Percentiles rank a stretch among this genome's conserved stretches.
Conservation (phyloP, 192 early-diverging fungal species). For the Coemansia sp. region DNA sequence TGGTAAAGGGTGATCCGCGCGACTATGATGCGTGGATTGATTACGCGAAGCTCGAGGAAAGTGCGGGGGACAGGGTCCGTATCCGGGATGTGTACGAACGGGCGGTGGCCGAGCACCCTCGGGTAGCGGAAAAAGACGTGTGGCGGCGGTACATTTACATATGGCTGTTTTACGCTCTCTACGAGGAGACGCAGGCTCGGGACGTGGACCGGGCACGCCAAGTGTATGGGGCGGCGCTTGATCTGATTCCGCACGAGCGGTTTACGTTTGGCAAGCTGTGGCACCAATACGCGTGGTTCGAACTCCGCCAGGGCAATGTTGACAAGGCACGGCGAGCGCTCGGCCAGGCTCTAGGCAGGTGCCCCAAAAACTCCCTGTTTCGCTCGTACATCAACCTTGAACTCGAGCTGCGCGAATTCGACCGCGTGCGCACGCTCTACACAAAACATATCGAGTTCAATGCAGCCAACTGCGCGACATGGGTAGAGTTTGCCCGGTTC, state of each 20-base stretch:
- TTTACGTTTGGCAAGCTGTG: slow-evolving; percentile 99
- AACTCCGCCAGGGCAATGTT: slow-evolving; percentile 77
- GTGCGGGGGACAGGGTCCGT: slow-evolving; percentile 60
- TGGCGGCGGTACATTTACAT: slow-evolving; percentile 98
- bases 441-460: slow-evolving; percentile 90
- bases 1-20: slow-evolving; percentile 65
- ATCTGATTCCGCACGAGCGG: slow-evolving; percentile 84
- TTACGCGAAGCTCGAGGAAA: slow-evolving; percentile 87
- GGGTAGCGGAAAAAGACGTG: slow-evolving; percentile 82
- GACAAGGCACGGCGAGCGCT: slow-evolving; percentile 72
- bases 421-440: slow-evolving; percentile 86
- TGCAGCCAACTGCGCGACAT: slow-evolving; percentile 83
- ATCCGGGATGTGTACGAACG: slow-evolving; percentile 95
- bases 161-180: slow-evolving; percentile 98
- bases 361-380: slow-evolving; percentile 88
- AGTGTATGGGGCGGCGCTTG: slow-evolving; percentile 80
- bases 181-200: slow-evolving; percentile 84
- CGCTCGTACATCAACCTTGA: slow-evolving; percentile 97
- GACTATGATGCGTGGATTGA: slow-evolving; percentile 99
- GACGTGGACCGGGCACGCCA: slow-evolving; percentile 77
- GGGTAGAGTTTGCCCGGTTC: slow-evolving; percentile 96
- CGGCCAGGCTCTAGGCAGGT: slow-evolving; percentile 82
- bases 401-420: slow-evolving; percentile 89
- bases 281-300: slow-evolving; percentile 91
- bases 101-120: slow-evolving; percentile 80